Conservation (phyloP, 1,284 basidiomycete genomes). For the Tilletia walkeri region DNA sequence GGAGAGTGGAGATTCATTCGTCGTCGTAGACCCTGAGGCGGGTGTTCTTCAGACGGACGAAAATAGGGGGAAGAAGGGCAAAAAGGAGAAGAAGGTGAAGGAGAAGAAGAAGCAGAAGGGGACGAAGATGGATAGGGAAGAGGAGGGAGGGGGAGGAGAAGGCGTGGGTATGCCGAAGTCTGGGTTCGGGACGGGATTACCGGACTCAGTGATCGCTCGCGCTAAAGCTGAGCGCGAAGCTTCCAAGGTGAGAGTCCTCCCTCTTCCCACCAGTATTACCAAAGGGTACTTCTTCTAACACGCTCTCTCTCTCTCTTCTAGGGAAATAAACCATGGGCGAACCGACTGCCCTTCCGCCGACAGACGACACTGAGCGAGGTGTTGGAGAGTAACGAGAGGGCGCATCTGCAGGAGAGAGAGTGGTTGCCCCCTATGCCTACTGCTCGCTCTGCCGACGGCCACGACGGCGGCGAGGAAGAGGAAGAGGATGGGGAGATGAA, state of each 20-base stretch:
- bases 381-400: background rate
- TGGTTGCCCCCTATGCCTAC: background rate
- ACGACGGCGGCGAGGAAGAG: too few relatives aligned
- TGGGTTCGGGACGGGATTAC: too few relatives aligned
- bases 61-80: background rate
- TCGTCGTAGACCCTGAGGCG: too few relatives aligned
- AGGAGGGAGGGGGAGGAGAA: background rate
- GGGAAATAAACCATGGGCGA: background rate
- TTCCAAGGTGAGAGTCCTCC: too few relatives aligned
- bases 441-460: background rate
- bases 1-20: too few relatives aligned
- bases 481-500: background rate
- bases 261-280: too few relatives aligned
- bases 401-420: background rate
- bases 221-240: too few relatives aligned
- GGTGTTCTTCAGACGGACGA: background rate
- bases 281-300: too few relatives aligned
- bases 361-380: background rate
- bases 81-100: background rate
- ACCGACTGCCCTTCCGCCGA: background rate
- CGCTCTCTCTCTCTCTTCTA: background rate
- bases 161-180: too few relatives aligned
- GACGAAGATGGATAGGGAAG: background rate
- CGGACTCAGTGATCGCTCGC: too few relatives aligned
- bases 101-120: background rate